These are phyloP conservation scores for Alternaria sp. DNA, from an alignment of 2,329 filamentous ascomycete species.

Conservation along the genomic window DNA sequence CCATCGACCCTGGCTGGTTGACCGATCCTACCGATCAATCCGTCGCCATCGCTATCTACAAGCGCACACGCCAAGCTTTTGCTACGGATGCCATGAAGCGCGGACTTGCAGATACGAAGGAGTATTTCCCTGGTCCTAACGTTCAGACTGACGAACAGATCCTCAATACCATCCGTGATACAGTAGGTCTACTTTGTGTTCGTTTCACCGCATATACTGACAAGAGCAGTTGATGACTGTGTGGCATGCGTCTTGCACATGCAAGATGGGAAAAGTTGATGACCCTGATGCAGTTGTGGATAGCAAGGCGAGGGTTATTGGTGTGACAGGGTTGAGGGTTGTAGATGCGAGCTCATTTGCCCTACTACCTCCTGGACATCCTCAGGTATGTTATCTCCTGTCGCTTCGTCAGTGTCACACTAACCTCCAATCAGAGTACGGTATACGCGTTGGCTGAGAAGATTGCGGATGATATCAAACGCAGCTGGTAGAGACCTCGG, in stretches of 20 bases:
- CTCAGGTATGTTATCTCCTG: slow-evolving; percentile 12
- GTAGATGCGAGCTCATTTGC: slow-evolving; percentile 48
- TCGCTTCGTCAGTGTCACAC: neutral
- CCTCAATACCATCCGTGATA: slow-evolving; percentile 26
- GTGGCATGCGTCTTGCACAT: slow-evolving; percentile 41
- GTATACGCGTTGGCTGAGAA: slow-evolving; percentile 43
- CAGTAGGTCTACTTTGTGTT: neutral
- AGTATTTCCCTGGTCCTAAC: slow-evolving; percentile 37
- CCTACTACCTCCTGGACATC: slow-evolving; percentile 50
- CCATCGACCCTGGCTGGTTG: slow-evolving; percentile 51
- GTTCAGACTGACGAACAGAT: slow-evolving; percentile 41
- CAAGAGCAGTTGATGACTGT: slow-evolving; percentile 22
- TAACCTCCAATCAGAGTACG: slow-evolving; percentile 10
- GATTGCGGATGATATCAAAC: slow-evolving; percentile 38
- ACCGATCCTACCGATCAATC: slow-evolving; percentile 42
- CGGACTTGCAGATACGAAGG: slow-evolving; percentile 14
- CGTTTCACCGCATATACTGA: neutral
- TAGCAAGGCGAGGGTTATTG: slow-evolving; percentile 45
- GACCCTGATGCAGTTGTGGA: slow-evolving; percentile 49
- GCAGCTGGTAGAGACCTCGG: neutral
- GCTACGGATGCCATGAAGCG: slow-evolving; percentile 28
- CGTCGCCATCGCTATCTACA: slow-evolving; percentile 44
- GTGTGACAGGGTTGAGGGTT: slow-evolving; percentile 44
- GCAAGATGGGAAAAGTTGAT: slow-evolving; percentile 38
- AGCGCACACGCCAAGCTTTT: slow-evolving; percentile 42